Evolutionary conservation across 495 filamentous ascomycete species (phyloP), one percentile per base, ranked within the genome.

Genomic region (Paragyromitra xinjiangensis): DNA sequence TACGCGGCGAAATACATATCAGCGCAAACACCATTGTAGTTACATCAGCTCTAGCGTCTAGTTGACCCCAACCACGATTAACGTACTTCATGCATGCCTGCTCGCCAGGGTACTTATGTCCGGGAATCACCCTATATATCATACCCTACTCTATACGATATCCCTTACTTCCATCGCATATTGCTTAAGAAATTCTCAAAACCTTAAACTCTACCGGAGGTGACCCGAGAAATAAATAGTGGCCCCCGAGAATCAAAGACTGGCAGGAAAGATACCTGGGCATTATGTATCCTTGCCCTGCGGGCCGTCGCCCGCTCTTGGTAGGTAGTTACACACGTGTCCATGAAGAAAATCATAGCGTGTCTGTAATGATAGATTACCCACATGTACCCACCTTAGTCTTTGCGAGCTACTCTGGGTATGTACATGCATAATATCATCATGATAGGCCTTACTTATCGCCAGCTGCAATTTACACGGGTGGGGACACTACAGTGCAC

Each of bases 81-180:
- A 40, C 48, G 1, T 55, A 29, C 29, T 9, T 24, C 34, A 64
- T 42, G 29, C 34, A 55, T 22, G 24, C 26, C 39, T 69, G 6
- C 39, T 48, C 29, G 8, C 9, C 11, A 58, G 29, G 53, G 11
- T 9, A 58, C 50, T 69, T 11, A 14, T 14, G 39, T 45, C 40
- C 12, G 12, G 22, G 40, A 34, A 29, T 3, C 2, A 19, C 9
- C 24, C 9, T 56, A 26, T 26, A 26, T 56, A 56, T 26, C 37
- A 65, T 39, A 37, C 16, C 26, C 22, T 56, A 56, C 8, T 4
- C 6, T 24, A 26, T 56, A 26, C 3, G n/a, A 26, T 48, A 53
- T 34, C 65, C 48, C 65, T 68, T 68, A 14, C 65, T 6, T 55
- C 26, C 7, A 68, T 39, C 9, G 16, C 29, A 68, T 55, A 68